A percentile compares a stretch with the other conserved stretches of the same genome.
Conservation (phyloP, 164 flowering plant genomes). For the Cinnamomum chago region DNA sequence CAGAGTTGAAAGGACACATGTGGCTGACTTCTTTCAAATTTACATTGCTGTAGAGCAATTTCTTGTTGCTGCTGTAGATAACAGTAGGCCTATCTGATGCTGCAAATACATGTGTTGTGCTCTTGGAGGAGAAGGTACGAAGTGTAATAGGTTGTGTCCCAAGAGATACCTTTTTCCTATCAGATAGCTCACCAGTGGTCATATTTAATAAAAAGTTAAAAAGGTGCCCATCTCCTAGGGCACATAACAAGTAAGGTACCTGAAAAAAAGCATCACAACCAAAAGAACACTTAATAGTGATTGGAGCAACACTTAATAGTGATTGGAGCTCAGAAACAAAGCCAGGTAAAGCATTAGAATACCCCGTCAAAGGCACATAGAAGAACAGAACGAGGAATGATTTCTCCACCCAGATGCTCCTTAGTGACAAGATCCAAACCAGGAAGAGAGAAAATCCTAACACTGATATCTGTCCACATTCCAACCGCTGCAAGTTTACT, state of each 20-base stretch:
- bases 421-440: constrained; percentile 70
- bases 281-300: background rate
- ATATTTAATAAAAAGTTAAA: constrained; percentile 70
- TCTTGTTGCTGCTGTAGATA: constrained; percentile 95
- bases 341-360: constrained; percentile 14
- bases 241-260: constrained; percentile 93
- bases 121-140: constrained; percentile 92
- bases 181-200: constrained; percentile 67
- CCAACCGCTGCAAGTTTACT: constrained; percentile 96
- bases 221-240: constrained; percentile 97
- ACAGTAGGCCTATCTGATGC: constrained; percentile 99
- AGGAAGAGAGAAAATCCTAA: constrained; percentile 83
- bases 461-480: constrained; percentile 99
- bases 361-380: constrained; percentile 98
- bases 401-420: constrained; percentile 92
- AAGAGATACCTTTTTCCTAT: constrained; percentile 89
- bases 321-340: background rate
- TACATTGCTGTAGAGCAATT: constrained; percentile 92
- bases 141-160: constrained; percentile 97
- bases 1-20: constrained; percentile 98
- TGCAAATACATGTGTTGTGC: constrained; percentile 89
- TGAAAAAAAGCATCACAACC: constrained; percentile 24
- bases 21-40: constrained; percentile 95
- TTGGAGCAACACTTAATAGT: background rate
- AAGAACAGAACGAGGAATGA: constrained; percentile 97